A percentile compares a stretch with the other conserved stretches of the same genome.
These are phyloP conservation scores for Pseudogymnoascus sp. DNA, from an alignment of 2,329 filamentous ascomycete genomes.

Conservation along the genomic window DNA sequence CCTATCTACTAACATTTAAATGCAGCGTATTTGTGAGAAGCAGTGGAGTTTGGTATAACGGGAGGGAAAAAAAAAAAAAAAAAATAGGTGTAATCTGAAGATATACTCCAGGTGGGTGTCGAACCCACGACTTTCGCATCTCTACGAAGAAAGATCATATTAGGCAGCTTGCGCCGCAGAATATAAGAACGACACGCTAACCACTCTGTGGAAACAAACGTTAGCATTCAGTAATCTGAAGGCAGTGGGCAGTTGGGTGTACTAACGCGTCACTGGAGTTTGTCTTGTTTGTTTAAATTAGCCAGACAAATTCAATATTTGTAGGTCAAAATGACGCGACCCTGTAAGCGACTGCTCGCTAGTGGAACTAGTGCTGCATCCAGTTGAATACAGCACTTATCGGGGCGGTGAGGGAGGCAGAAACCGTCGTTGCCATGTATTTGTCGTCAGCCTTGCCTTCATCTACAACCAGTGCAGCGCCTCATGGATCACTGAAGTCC, in stretches of 20 bases:
- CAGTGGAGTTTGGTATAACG: not conserved
- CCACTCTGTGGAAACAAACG: constrained; percentile 24
- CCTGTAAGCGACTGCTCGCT: not conserved
- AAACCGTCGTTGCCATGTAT: not conserved
- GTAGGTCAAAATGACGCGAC: not conserved
- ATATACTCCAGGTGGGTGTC: constrained; percentile 28
- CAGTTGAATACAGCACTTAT: not conserved
- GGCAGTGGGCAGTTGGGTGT: constrained; percentile 6
- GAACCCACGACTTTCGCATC: constrained; percentile 33
- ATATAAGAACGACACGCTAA: constrained; percentile 34
- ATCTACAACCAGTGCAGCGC: not conserved
- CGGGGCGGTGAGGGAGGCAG: not conserved
- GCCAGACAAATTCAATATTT: constrained; percentile 3
- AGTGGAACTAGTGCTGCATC: not conserved
- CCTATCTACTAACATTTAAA: not conserved
- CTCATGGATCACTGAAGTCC: not conserved
- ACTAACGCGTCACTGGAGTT: constrained; percentile 8
- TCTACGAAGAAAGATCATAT: constrained; percentile 24
- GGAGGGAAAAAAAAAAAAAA: constrained; percentile 8
- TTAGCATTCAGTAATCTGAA: constrained; percentile 7
- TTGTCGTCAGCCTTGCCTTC: not conserved
- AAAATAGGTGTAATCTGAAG: constrained; percentile 11
- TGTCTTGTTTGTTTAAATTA: constrained; percentile 8
- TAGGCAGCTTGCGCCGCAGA: constrained; percentile 16
- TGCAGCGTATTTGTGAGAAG: not conserved